These are phyloP conservation scores for Triticum dicoccoides DNA, from an alignment of 176 grass and related monocot genomes.

Conservation along the genomic window DNA sequence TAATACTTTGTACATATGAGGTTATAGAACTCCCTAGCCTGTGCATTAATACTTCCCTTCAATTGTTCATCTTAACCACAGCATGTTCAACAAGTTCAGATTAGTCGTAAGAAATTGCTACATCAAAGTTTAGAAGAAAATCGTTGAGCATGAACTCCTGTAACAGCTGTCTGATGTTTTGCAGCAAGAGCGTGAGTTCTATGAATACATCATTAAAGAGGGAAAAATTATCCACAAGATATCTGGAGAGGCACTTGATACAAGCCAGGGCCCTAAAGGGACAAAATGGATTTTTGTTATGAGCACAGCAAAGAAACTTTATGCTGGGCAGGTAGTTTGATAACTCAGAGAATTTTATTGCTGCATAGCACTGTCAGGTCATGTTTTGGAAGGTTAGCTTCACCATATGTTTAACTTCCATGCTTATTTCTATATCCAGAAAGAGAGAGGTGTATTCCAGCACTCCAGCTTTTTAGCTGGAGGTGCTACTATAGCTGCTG, in stretches of 20 bases:
- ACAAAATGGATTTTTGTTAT: constrained; percentile 97
- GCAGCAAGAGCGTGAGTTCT: constrained; percentile 77
- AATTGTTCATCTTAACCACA: neutral
- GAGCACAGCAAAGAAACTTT: constrained; percentile 66
- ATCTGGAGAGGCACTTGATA: constrained; percentile 63
- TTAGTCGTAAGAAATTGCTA: neutral
- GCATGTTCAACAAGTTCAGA: neutral
- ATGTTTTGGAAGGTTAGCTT: neutral
- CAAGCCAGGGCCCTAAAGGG: constrained; percentile 46
- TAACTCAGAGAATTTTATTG: neutral
- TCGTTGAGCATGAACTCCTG: neutral
- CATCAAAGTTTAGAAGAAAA: neutral
- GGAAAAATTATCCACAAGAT: constrained; percentile 69
- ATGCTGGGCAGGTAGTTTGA: constrained; percentile 74
- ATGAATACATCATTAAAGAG: constrained; percentile 54
- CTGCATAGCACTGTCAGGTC: neutral
- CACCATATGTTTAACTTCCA: neutral
- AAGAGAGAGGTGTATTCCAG: constrained; percentile 89
- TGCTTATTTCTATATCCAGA: constrained; percentile 44
- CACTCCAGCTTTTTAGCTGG: constrained; percentile 97
- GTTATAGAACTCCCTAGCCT: neutral
- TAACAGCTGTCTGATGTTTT: constrained; percentile 5
- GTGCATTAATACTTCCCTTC: neutral
- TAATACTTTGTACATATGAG: neutral
- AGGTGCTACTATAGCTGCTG: constrained; percentile 83